Base-by-base conservation (phyloP, 805 yeast genomes). In the Candida ipomoeae region DNA sequence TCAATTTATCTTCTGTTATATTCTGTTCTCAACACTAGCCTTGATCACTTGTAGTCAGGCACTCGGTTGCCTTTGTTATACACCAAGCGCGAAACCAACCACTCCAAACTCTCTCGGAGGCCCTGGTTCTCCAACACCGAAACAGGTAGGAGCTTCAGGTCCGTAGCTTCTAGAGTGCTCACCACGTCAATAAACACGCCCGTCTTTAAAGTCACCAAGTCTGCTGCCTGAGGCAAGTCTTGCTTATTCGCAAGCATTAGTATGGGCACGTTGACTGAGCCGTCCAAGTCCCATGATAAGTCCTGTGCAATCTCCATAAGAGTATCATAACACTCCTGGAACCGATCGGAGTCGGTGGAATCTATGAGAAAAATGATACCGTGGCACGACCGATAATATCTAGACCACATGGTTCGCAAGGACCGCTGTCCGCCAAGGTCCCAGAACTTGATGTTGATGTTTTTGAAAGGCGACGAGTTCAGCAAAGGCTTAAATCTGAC, bases 211-310 rank as follows among this genome's bases (percentile, higher is more conserved):
- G 70, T 56, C 39, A 73, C 77, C 56, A 73, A 63, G 51, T 73
- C 78, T 23, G 71, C 74, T 32, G 77, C 78, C 51, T 71, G 73
- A 32, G 78, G 78, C 52, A 73, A 65, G 59, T 94, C 98, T 70
- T 91, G 97, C 65, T 94, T 94, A 66, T 94, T 92, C 6, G 97
- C 98, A 62, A 92, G 75, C 97, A 92, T 92, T 50, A 92, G 74
- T 8, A 92, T 82, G 1, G 98, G 99, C 15, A 90, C 85, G 31
- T 95, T 74, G 50, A 70, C 90, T 18, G 49, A 35, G 32, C 59
- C 57, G 40, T 55, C 55, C 46, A 45, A 39, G 14, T 53, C 48
- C 63, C 89, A 83, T 41, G 66, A 63, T 43, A 68, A 65, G 61
- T 73, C 74, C 57, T 67, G 69, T 4, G 77, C 67, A 11, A 74